These are phyloP conservation scores for Mariannaea elegans DNA, from an alignment of 2,329 filamentous ascomycete genomes.

Conservation along the genomic window DNA sequence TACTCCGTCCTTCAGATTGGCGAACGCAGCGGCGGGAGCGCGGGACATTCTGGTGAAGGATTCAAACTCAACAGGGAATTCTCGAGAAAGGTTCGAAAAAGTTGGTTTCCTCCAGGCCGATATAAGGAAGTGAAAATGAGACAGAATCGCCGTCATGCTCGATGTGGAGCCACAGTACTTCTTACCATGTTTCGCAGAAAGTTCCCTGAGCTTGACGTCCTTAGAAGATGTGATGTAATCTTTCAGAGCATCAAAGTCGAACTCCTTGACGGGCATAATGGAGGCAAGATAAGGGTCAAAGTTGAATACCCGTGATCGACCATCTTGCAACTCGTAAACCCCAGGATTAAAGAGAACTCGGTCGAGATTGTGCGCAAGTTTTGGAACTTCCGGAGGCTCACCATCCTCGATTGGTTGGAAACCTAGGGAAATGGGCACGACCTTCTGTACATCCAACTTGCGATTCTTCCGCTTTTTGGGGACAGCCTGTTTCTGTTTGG, in stretches of 20 bases:
- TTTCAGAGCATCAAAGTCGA: constrained; percentile 88
- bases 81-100: constrained; percentile 70
- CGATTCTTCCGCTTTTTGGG: not conserved
- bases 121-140: constrained; percentile 92
- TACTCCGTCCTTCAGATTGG: constrained; percentile 81
- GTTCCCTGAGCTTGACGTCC: constrained; percentile 74
- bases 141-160: constrained; percentile 88
- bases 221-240: constrained; percentile 92
- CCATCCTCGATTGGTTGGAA: constrained; percentile 45
- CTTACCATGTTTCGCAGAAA: constrained; percentile 72
- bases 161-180: constrained; percentile 96
- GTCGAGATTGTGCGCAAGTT: constrained; percentile 78
- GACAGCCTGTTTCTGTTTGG: not conserved
- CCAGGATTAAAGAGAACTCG: constrained; percentile 95
- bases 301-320: constrained; percentile 88
- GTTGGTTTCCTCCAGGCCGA: constrained; percentile 84
- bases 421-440: constrained; percentile 38
- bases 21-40: constrained; percentile 81
- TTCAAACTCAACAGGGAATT: constrained; percentile 67
- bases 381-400: constrained; percentile 58
- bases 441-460: constrained; percentile 40
- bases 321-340: constrained; percentile 91
- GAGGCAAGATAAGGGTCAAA: constrained; percentile 94
- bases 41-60: constrained; percentile 78
- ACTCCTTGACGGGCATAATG: constrained; percentile 93